phyloP scores from a whole-genome alignment of 345 rosid genomes.

The Punica granatum region DNA sequence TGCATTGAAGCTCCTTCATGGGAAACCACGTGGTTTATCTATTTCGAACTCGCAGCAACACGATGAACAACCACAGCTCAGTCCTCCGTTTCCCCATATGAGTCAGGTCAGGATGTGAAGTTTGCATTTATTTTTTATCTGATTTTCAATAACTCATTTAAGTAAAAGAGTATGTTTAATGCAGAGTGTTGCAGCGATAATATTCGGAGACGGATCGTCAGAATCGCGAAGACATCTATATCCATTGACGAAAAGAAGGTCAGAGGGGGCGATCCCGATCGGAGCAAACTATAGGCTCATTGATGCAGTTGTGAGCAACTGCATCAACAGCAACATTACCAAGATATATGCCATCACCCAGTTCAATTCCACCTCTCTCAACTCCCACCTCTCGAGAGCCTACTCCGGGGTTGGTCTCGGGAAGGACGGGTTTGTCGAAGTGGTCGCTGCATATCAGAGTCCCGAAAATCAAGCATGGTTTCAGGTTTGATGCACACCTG shows the following conservation, averaged over 20 bases:
- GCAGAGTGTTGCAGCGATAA: conserved; percentile 71
- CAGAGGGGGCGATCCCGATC: conserved; percentile 75
- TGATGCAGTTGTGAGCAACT: conserved; percentile 79
- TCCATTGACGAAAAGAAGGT: conserved; percentile 71
- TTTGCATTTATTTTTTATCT: not conserved
- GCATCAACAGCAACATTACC: conserved; percentile 73
- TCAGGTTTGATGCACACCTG: conserved; percentile 34
- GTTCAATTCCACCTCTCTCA: conserved; percentile 81
- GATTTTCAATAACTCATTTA: not conserved
- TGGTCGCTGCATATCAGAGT: conserved; percentile 80
- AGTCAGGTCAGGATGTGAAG: conserved; percentile 32
- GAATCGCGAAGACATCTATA: conserved; percentile 52
- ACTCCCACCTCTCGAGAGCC: conserved; percentile 69
- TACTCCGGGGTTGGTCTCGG: conserved; percentile 52
- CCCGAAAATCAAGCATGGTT: conserved; percentile 68
- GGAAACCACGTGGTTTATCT: conserved; percentile 2
- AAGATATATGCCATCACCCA: conserved; percentile 83
- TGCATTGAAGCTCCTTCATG: not conserved
- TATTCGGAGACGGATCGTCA: conserved; percentile 71
- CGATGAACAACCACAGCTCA: conserved; percentile 16
- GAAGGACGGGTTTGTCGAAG: conserved; percentile 63
- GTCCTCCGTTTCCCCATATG: conserved; percentile 22
- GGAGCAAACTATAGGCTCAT: conserved; percentile 71
- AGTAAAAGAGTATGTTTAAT: not conserved
- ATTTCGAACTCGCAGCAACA: conserved; percentile 23